Conservation (phyloP, 352 stramenopile genomes). For the Pythium utonaiense region DNA sequence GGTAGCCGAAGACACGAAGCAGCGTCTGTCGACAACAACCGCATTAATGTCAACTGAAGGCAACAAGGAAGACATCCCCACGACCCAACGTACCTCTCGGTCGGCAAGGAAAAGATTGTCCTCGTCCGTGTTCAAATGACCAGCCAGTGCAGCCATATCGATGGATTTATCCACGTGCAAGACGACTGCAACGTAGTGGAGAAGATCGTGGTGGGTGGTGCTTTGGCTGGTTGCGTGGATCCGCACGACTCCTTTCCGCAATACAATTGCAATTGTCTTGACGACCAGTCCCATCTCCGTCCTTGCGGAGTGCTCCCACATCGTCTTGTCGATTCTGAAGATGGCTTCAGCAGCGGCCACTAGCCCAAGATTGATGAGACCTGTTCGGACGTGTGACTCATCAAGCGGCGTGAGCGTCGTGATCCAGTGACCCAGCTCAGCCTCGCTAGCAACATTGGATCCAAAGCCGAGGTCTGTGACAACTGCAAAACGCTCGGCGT, state of each 20-base stretch:
- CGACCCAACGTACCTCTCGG: slow-evolving; percentile 43
- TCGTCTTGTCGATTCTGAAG: slow-evolving; percentile 19
- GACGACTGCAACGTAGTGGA: slow-evolving; percentile 45
- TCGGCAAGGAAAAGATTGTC: slow-evolving; percentile 42
- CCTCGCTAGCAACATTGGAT: neutral
- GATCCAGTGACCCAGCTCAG: slow-evolving; percentile 23
- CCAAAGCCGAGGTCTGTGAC: slow-evolving; percentile 5
- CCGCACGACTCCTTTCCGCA: slow-evolving; percentile 14
- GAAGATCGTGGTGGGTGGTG: neutral
- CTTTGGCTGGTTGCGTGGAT: neutral
- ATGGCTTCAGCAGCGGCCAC: slow-evolving; percentile 21
- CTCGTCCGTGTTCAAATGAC: slow-evolving; percentile 20
- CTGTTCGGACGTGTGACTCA: slow-evolving; percentile 32
- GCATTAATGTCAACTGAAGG: too few relatives aligned
- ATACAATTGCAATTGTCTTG: slow-evolving; percentile 59
- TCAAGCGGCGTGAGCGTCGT: slow-evolving; percentile 14
- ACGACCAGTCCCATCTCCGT: slow-evolving; percentile 36
- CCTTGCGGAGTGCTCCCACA: slow-evolving; percentile 15
- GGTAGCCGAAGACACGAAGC: slow-evolving; percentile 62
- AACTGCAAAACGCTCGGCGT: slow-evolving; percentile 25
- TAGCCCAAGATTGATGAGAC: slow-evolving; percentile 28
- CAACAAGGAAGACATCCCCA: too few relatives aligned
- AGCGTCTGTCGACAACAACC: slow-evolving; percentile 42
- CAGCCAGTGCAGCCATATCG: slow-evolving; percentile 40
- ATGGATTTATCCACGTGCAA: slow-evolving; percentile 48